Evolutionary conservation across 1,284 basidiomycete genomes (phyloP), one percentile per base, ranked within the genome.

Genomic region (Trametes sp.): DNA sequence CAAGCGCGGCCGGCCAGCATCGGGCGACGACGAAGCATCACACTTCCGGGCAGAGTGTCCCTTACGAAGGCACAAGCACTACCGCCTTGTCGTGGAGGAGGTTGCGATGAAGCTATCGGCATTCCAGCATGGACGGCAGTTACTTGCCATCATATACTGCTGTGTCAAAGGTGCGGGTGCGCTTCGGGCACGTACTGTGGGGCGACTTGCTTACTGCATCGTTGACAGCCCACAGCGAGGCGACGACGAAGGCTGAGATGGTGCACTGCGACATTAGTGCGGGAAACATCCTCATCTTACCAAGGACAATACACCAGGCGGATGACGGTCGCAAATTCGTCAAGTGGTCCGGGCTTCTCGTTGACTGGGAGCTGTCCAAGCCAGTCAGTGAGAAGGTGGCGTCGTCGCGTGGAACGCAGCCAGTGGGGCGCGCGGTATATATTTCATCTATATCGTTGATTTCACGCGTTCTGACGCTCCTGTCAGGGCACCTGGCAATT

Each of bases 1-100:
- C n/a, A n/a, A n/a, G n/a, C n/a, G n/a, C n/a, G n/a, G n/a, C n/a
- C n/a, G n/a, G n/a, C n/a, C n/a, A n/a, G n/a, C n/a, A n/a, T n/a
- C n/a, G n/a, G 11, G 31, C 5, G 31, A 33, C 11, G 6, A 11
- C 5, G 31, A 33, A 33, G 5, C 6, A 33, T 33, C 6, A 33
- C 11, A 5, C 31, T 33, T 6, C 5, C 31, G 38, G 8, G 38
- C 7, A 41, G 38, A 41, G 16, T 36, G 35, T 19, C 38, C 16
- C 16, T 4, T 54, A 41, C 53, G 62, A 26, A 33, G 10, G 2
- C 57, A 57, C 44, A 45, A 13, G 19, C 64, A 65, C 51, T 65
- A 65, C 29, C 60, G 64, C 1, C 19, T 71, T 58, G 65, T 71
- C 63, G 45, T 64, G 4, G 19, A 67, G 54, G 49, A 72, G 57